Percentiles rank a stretch among this genome's conserved stretches.
These are phyloP conservation scores for Myriosclerotinia duriaeana DNA, from an alignment of 2,329 filamentous ascomycete species.

Conservation along the genomic window DNA sequence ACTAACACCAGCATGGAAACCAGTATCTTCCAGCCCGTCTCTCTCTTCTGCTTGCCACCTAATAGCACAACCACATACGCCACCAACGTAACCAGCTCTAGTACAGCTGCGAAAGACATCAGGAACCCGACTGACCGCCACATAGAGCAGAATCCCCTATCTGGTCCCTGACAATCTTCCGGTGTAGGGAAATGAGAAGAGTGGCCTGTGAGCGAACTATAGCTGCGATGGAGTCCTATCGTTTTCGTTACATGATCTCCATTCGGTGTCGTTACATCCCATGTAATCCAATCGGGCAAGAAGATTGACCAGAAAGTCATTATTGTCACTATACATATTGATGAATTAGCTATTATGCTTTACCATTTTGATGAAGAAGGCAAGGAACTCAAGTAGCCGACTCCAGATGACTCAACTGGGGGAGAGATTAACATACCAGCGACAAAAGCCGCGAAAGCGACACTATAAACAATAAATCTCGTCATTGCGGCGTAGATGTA, in stretches of 20 bases:
- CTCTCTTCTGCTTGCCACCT: conserved; percentile 77
- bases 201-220: conserved; percentile 58
- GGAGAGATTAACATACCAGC: conserved; percentile 43
- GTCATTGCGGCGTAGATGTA: conserved; percentile 42
- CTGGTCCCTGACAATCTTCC: conserved; percentile 57
- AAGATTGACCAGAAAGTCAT: conserved; percentile 70
- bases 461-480: conserved; percentile 45
- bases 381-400: background rate
- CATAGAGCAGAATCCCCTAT: conserved; percentile 81
- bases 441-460: conserved; percentile 45
- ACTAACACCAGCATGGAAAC: conserved; percentile 64
- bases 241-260: conserved; percentile 59
- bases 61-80: conserved; percentile 73
- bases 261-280: conserved; percentile 51
- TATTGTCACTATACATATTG: conserved; percentile 61
- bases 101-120: conserved; percentile 78
- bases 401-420: background rate
- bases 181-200: conserved; percentile 68
- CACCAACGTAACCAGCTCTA: conserved; percentile 78
- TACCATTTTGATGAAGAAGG: background rate
- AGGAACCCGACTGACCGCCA: conserved; percentile 83
- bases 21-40: conserved; percentile 79
- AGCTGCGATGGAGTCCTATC: conserved; percentile 79
- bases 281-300: conserved; percentile 70
- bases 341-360: conserved; percentile 12